A percentile compares a stretch with the other conserved stretches of the same genome.
phyloP scores from a whole-genome alignment of 768 basidiomycete genomes.

The Lepiota venenata region DNA sequence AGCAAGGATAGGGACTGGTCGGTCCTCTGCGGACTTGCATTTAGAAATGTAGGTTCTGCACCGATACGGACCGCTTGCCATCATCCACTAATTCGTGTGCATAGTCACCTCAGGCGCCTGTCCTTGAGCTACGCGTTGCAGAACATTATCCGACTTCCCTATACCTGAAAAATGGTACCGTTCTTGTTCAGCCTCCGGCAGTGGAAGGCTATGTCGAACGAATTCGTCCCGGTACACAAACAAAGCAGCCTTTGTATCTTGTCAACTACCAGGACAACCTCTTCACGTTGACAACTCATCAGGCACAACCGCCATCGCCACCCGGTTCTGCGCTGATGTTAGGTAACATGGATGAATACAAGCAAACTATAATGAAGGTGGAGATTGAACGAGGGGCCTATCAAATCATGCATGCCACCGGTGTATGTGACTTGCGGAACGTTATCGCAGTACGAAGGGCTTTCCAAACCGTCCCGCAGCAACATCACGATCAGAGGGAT shows the following conservation, averaged over 20 bases:
- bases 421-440: slow-evolving; percentile 69
- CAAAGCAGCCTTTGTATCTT: slow-evolving; percentile 63
- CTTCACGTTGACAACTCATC: slow-evolving; percentile 50
- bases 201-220: slow-evolving; percentile 87
- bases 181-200: slow-evolving; percentile 70
- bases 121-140: slow-evolving; percentile 72
- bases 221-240: slow-evolving; percentile 55
- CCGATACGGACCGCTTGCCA: not conserved
- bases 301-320: slow-evolving; percentile 67
- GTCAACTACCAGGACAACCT: slow-evolving; percentile 70
- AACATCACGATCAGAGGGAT: slow-evolving; percentile 31
- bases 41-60: slow-evolving; percentile 54
- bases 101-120: slow-evolving; percentile 39
- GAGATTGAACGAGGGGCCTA: slow-evolving; percentile 62
- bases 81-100: slow-evolving; percentile 2
- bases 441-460: slow-evolving; percentile 65
- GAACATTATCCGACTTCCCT: slow-evolving; percentile 58
- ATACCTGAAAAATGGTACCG: slow-evolving; percentile 41
- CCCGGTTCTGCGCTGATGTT: slow-evolving; percentile 43
- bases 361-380: slow-evolving; percentile 37
- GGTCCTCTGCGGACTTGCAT: slow-evolving; percentile 71
- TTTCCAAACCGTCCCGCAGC: slow-evolving; percentile 40
- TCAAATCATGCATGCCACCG: slow-evolving; percentile 64
- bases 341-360: slow-evolving; percentile 24
- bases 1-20: slow-evolving; percentile 66